Conservation (phyloP, 768 basidiomycete species). For the Paxillus involutus region DNA sequence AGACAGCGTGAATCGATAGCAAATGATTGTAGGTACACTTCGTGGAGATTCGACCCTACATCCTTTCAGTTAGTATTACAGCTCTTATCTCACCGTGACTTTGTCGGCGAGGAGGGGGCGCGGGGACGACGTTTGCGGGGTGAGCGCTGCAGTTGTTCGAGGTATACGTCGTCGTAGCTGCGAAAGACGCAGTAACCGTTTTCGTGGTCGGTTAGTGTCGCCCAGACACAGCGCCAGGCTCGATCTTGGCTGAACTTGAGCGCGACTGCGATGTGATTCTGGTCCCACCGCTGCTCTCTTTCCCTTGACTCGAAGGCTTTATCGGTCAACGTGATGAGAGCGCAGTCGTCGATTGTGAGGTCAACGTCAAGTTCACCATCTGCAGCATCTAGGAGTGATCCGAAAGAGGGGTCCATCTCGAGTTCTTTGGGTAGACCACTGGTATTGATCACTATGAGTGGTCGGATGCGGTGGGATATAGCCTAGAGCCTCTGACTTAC, state of each 20-base stretch:
- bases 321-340: constrained; percentile 54
- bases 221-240: constrained; percentile 68
- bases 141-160: constrained; percentile 44
- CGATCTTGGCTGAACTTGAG: constrained; percentile 50
- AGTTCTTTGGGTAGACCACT: constrained; percentile 58
- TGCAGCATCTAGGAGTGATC: constrained; percentile 41
- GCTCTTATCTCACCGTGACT: constrained; percentile 17
- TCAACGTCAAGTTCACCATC: constrained; percentile 31
- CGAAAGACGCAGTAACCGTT: constrained; percentile 48
- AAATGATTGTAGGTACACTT: constrained; percentile 13
- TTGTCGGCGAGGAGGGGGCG: constrained; percentile 19
- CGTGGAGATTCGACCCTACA: constrained; percentile 7
- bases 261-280: constrained; percentile 43
- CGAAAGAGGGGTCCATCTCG: constrained; percentile 48
- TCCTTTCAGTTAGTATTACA: constrained; percentile 7
- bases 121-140: constrained; percentile 36
- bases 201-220: constrained; percentile 55
- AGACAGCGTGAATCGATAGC: not conserved
- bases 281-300: constrained; percentile 32
- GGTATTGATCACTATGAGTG: not conserved
- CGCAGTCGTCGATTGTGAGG: constrained; percentile 51
- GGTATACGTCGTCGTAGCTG: constrained; percentile 61
- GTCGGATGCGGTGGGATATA: not conserved
- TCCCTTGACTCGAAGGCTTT: constrained; percentile 51
- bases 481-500: constrained; percentile 14